phyloP scores from a whole-genome alignment of 352 stramenopile species.

The Ophiocytium majus region DNA sequence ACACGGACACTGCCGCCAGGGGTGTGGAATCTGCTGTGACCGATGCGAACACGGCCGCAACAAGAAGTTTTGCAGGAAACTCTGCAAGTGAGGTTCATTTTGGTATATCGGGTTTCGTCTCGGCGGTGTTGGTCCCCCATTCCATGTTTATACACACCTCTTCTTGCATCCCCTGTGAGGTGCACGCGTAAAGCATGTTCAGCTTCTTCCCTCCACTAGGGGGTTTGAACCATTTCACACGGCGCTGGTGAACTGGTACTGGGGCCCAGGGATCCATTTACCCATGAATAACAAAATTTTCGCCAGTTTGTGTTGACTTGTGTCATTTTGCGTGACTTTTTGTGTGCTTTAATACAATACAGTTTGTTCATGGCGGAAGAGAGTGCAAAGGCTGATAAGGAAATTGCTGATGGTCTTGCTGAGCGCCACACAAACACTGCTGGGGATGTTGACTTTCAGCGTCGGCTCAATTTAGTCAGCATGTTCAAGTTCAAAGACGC shows the following conservation, averaged over 20 bases:
- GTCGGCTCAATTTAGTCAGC: not conserved
- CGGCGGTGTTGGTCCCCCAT: too few species aligned
- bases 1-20: not conserved
- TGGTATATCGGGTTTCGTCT: too few species aligned
- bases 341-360: not conserved
- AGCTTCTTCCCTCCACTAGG: not conserved
- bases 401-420: not conserved
- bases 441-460: not conserved
- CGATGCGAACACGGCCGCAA: not conserved
- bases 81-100: too few species aligned
- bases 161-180: not conserved
- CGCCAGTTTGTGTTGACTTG: not conserved
- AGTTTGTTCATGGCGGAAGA: not conserved
- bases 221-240: not conserved
- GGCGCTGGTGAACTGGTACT: not conserved
- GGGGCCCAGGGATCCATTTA: not conserved
- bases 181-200: not conserved
- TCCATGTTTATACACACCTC: not conserved
- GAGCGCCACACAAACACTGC: not conserved
- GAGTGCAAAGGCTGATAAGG: not conserved
- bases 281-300: not conserved
- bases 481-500: not conserved
- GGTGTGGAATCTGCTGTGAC: not conserved
- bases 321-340: not conserved
- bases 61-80: not conserved